A percentile compares a stretch with the other conserved stretches of the same genome.
phyloP scores from a whole-genome alignment of 306 rosid genomes.

The Acacia confusa region DNA sequence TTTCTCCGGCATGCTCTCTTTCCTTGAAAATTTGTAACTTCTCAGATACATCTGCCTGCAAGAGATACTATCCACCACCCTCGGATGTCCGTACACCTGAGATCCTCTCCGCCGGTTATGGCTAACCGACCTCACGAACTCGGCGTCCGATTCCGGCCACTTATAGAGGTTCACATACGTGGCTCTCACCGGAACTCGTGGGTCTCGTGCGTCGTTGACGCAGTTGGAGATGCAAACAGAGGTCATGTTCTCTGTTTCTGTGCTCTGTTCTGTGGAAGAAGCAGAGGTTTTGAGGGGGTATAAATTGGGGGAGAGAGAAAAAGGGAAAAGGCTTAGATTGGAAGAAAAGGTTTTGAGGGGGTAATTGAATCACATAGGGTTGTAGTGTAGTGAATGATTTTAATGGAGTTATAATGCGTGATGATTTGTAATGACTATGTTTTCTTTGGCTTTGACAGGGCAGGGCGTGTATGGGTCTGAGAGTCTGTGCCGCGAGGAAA shows the following conservation, averaged over 20 bases:
- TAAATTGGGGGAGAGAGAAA: conserved; percentile 7
- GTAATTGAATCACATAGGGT: conserved; percentile 1
- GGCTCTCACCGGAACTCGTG: conserved; percentile 70
- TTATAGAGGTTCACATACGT: conserved; percentile 74
- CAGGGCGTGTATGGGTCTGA: conserved; percentile 17
- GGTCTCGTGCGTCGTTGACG: conserved; percentile 61
- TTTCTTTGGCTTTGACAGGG: conserved; percentile 9
- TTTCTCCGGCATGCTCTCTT: conserved; percentile 70
- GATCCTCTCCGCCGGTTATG: conserved; percentile 25
- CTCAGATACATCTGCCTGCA: conserved; percentile 86
- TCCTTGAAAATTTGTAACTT: conserved; percentile 78
- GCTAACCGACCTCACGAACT: conserved; percentile 67
- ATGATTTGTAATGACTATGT: conserved; percentile 60
- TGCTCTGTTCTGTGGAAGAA: background rate
- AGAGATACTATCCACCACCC: conserved; percentile 83
- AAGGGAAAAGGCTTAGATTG: conserved; percentile 42
- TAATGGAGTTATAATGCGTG: conserved; percentile 18
- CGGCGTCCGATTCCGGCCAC: conserved; percentile 89
- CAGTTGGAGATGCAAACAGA: conserved; percentile 78
- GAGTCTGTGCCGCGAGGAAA: conserved; percentile 39
- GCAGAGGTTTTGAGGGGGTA: conserved; percentile 8
- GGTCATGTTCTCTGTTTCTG: conserved; percentile 38
- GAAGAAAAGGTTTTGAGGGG: conserved; percentile 44
- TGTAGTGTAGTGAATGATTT: background rate
- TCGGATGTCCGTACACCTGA: conserved; percentile 45